Evolutionary conservation across 1,284 basidiomycete genomes (phyloP).

Genomic region (Marasmius fiardii): DNA sequence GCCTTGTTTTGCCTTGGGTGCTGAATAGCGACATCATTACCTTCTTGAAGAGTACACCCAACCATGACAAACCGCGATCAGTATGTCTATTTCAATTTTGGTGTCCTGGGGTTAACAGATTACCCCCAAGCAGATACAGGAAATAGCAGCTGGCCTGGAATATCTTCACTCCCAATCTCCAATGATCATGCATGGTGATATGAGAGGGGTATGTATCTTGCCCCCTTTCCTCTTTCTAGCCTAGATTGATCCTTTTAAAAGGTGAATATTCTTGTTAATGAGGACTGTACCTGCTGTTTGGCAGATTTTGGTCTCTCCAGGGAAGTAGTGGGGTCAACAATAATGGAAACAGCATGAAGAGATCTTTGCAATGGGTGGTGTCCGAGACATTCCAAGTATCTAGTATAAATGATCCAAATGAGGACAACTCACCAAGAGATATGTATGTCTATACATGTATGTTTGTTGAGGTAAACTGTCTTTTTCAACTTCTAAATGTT

Average conservation of each 20-base stretch:
- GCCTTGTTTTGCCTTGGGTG: slow-evolving; percentile 13
- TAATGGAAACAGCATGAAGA: not conserved
- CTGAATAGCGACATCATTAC: slow-evolving; percentile 8
- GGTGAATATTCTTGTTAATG: slow-evolving; percentile 5
- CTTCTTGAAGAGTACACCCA: slow-evolving; percentile 6
- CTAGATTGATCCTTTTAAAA: not conserved
- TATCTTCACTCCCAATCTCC: too few relatives aligned
- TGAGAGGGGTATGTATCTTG: slow-evolving; percentile 11
- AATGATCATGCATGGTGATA: slow-evolving; percentile 10
- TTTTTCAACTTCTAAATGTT: too few relatives aligned
- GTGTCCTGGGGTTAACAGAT: too few relatives aligned
- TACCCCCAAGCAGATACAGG: too few relatives aligned
- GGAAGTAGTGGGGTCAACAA: not conserved
- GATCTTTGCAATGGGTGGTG: slow-evolving; percentile 2
- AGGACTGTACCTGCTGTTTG: not conserved
- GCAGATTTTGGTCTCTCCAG: slow-evolving; percentile 2
- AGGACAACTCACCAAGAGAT: slow-evolving; percentile 1
- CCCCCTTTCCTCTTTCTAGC: not conserved
- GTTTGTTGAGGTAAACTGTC: slow-evolving; percentile 14
- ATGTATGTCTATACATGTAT: slow-evolving; percentile 13
- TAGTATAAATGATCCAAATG: not conserved
- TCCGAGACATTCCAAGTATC: not conserved
- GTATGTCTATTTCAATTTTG: slow-evolving; percentile 3
- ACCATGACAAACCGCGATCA: slow-evolving; percentile 1
- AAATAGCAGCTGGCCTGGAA: too few relatives aligned